Conservation (phyloP, 257 asterid species). For the Plantago elongata region DNA sequence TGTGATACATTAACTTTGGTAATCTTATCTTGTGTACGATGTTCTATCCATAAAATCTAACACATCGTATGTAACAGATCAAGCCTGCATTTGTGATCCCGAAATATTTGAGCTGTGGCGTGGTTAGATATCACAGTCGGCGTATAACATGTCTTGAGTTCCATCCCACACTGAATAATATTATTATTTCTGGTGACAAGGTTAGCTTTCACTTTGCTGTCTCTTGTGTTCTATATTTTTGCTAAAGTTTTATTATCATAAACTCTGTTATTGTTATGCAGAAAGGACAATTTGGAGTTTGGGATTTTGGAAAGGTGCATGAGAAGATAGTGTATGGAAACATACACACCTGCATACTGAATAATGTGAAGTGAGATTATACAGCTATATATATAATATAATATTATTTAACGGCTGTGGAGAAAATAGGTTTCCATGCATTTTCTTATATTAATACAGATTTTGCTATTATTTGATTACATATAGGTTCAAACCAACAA, state of each 20-base stretch:
- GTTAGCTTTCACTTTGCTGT: conserved; percentile 29
- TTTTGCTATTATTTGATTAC: conserved; percentile 15
- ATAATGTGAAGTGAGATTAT: conserved; percentile 79
- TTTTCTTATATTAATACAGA: conserved; percentile 15
- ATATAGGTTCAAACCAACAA: conserved; percentile 63
- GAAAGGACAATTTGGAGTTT: conserved; percentile 99
- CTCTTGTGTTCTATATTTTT: background rate
- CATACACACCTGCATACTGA: conserved; percentile 76
- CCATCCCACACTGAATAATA: conserved; percentile 77
- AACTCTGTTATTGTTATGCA: conserved; percentile 23
- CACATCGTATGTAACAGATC: conserved; percentile 43
- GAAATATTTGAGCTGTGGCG: conserved; percentile 78
- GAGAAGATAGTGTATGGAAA: conserved; percentile 79
- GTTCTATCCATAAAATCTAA: background rate
- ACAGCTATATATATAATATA: conserved; percentile 1
- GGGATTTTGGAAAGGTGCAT: conserved; percentile 83
- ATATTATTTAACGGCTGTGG: conserved; percentile 8
- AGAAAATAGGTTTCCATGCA: conserved; percentile 7
- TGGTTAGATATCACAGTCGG: conserved; percentile 90
- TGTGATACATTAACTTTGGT: no score
- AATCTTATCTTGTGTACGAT: background rate
- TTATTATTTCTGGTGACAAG: conserved; percentile 95
- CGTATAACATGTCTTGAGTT: conserved; percentile 94
- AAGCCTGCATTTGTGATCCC: conserved; percentile 74
- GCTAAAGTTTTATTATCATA: background rate